A percentile compares a stretch with the other conserved stretches of the same genome.
These are phyloP conservation scores for Scopulariopsis brevicaulis DNA, from an alignment of 2,329 filamentous ascomycete species.

Conservation along the genomic window DNA sequence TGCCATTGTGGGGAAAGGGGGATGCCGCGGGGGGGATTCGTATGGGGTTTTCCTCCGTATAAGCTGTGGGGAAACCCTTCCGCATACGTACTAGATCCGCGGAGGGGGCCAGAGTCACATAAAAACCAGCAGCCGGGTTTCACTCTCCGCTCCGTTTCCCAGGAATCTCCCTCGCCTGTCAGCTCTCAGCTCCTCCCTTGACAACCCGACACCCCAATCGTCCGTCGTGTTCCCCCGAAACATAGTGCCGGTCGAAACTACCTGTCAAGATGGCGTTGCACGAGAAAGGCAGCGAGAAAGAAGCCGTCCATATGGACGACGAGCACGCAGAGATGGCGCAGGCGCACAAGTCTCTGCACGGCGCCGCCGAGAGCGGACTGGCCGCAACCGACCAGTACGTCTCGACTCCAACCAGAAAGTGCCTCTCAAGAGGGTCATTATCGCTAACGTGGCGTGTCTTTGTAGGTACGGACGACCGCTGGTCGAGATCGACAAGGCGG, in stretches of 20 bases:
- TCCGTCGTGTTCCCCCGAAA: not conserved
- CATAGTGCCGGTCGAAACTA: not conserved
- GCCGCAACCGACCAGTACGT: not conserved
- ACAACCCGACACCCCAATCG: not conserved
- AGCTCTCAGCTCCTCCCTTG: too few relatives aligned
- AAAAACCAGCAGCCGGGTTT: not conserved
- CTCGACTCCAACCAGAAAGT: too few relatives aligned
- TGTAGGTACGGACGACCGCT: constrained; percentile 34
- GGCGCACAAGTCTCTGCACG: not conserved
- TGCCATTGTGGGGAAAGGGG: not conserved
- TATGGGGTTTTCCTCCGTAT: not conserved
- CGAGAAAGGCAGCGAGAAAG: not conserved
- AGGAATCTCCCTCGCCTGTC: not conserved
- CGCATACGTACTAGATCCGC: not conserved
- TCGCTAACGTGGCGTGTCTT: not conserved
- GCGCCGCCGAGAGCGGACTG: not conserved
- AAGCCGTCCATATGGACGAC: not conserved
- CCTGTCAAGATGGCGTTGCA: not conserved
- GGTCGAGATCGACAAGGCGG: constrained; percentile 41
- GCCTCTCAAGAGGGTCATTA: too few relatives aligned
- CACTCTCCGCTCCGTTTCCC: not conserved
- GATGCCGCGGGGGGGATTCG: not conserved
- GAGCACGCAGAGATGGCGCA: not conserved
- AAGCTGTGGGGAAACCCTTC: not conserved
- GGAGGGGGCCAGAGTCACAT: not conserved